Evolutionary conservation across 345 rosid species (phyloP).

Genomic region (Odontarrhena argentea): DNA sequence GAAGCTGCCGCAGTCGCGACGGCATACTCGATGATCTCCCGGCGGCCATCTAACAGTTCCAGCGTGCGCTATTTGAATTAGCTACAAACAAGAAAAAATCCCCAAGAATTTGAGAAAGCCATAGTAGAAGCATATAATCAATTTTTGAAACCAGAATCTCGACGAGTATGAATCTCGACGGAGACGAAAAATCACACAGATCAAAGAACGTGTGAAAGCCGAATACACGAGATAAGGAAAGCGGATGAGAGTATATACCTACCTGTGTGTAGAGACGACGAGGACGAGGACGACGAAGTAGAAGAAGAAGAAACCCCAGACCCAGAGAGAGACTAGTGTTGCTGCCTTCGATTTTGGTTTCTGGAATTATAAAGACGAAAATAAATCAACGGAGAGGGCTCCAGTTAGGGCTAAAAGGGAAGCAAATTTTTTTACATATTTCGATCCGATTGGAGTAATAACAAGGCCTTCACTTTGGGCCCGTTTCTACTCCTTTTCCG

Average conservation of each 20-base stretch:
- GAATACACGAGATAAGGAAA: constrained; percentile 14
- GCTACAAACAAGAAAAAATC: constrained; percentile 29
- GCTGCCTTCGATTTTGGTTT: constrained; percentile 29
- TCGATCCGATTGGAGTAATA: no score
- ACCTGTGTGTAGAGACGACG: constrained; percentile 14
- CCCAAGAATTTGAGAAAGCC: neutral
- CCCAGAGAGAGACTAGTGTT: constrained; percentile 23
- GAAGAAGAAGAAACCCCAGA: constrained; percentile 31
- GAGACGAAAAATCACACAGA: constrained; percentile 22
- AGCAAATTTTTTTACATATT: no score
- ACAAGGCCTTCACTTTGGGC: no score
- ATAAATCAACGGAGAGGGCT: neutral
- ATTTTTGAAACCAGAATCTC: constrained; percentile 17
- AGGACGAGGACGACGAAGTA: constrained; percentile 24
- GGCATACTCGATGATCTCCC: constrained; percentile 91
- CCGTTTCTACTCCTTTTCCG: no score
- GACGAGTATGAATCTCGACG: neutral
- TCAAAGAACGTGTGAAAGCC: constrained; percentile 23
- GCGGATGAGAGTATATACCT: constrained; percentile 15
- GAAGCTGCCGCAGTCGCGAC: constrained; percentile 82
- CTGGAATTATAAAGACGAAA: neutral
- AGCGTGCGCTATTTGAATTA: constrained; percentile 48
- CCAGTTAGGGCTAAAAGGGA: neutral
- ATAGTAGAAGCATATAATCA: neutral
- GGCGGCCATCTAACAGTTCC: constrained; percentile 59